These are phyloP conservation scores for Monosporascus sp. DNA, from an alignment of 2,329 filamentous ascomycete species.

Conservation along the genomic window DNA sequence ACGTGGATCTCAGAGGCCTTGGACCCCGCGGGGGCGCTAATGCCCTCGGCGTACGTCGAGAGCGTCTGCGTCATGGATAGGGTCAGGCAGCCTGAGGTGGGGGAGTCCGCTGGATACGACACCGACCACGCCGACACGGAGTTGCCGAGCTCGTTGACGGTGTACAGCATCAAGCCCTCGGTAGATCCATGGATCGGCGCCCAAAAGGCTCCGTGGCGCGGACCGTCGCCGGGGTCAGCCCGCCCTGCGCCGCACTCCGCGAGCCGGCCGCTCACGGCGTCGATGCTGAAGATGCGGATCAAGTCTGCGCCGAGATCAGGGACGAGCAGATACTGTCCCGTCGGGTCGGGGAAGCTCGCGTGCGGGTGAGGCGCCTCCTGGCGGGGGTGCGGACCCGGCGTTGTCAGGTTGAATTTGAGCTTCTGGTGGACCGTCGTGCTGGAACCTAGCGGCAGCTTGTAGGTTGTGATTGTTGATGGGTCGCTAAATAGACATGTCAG, in stretches of 20 bases:
- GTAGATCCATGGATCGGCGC: constrained; percentile 24
- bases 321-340: constrained; percentile 43
- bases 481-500: constrained; percentile 26
- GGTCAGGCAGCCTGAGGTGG: constrained; percentile 34
- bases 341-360: constrained; percentile 43
- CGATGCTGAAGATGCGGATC: constrained; percentile 48
- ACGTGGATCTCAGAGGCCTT: constrained; percentile 53
- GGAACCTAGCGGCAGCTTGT: constrained; percentile 33
- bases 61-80: constrained; percentile 41
- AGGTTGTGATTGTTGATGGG: constrained; percentile 38
- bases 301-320: constrained; percentile 52
- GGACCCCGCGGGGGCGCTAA: constrained; percentile 37
- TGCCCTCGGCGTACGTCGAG: constrained; percentile 41
- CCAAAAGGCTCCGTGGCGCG: constrained; percentile 50
- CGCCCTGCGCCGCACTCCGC: constrained; percentile 39
- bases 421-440: constrained; percentile 28
- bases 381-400: constrained; percentile 41
- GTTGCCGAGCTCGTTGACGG: constrained; percentile 45
- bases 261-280: constrained; percentile 38
- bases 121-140: constrained; percentile 46
- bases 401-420: constrained; percentile 36
- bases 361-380: constrained; percentile 54
- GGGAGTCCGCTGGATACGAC: constrained; percentile 30
- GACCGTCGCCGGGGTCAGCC: constrained; percentile 43
- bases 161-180: constrained; percentile 30